Percentiles rank a stretch among this genome's conserved stretches.
Conservation (phyloP, 768 basidiomycete genomes). For the Agrocybe chaxingu region DNA sequence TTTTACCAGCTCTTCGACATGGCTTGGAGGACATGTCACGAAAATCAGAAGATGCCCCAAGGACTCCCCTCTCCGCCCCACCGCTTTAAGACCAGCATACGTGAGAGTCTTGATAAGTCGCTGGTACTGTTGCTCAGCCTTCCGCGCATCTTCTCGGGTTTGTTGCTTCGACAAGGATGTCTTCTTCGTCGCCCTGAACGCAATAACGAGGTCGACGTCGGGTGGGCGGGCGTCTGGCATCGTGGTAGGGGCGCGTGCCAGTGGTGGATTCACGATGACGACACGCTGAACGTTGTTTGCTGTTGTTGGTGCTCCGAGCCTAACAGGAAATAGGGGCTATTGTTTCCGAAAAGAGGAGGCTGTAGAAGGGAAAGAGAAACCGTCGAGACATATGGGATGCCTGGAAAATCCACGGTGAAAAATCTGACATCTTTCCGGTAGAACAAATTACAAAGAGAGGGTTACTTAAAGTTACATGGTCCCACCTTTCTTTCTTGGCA, state of each 20-base stretch:
- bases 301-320: too few relatives aligned
- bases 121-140: constrained; percentile 68
- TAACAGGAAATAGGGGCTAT: too few relatives aligned
- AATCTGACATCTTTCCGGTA: too few relatives aligned
- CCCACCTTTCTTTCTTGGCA: too few relatives aligned
- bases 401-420: too few relatives aligned
- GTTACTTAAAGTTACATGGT: too few relatives aligned
- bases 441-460: too few relatives aligned
- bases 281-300: neutral
- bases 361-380: too few relatives aligned
- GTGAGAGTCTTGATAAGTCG: constrained; percentile 60
- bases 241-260: neutral
- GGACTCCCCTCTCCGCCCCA: constrained; percentile 73
- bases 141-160: constrained; percentile 55
- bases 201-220: constrained; percentile 70
- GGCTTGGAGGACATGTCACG: constrained; percentile 61
- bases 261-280: neutral
- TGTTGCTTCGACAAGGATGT: constrained; percentile 57
- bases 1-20: constrained; percentile 62
- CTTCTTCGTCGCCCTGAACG: constrained; percentile 57
- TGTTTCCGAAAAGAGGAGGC: too few relatives aligned
- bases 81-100: constrained; percentile 62
- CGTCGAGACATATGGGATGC: too few relatives aligned
- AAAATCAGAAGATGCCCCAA: constrained; percentile 76
- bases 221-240: constrained; percentile 29